phyloP scores from a whole-genome alignment of 1,139 yeast species.

The Candida frijolesensis region DNA sequence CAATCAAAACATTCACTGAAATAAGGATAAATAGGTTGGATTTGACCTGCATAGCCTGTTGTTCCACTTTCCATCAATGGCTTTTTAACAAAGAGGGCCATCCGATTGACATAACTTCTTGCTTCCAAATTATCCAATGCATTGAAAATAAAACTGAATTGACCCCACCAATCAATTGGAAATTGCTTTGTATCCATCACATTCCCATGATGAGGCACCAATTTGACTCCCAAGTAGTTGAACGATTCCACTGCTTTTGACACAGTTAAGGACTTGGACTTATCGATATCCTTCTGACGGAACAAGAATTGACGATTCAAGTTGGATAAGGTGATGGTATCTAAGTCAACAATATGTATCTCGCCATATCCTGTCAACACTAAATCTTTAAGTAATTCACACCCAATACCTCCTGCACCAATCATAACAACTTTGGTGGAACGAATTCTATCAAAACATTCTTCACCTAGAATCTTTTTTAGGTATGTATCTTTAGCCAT shows the following conservation, averaged over 20 bases:
- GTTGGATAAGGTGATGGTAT: slow-evolving; percentile 89
- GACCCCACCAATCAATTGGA: slow-evolving; percentile 78
- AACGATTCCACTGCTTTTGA: slow-evolving; percentile 77
- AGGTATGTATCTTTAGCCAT: slow-evolving; percentile 49
- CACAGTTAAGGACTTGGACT: slow-evolving; percentile 83
- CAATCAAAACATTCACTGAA: slow-evolving; percentile 93
- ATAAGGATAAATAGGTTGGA: slow-evolving; percentile 86
- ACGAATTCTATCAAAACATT: slow-evolving; percentile 32
- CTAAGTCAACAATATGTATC: slow-evolving; percentile 90
- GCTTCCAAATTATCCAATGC: slow-evolving; percentile 96
- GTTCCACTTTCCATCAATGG: slow-evolving; percentile 95
- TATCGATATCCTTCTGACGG: slow-evolving; percentile 81
- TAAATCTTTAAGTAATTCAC: slow-evolving; percentile 87
- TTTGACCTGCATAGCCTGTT: slow-evolving; percentile 91
- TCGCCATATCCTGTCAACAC: slow-evolving; percentile 85
- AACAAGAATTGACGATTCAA: slow-evolving; percentile 92
- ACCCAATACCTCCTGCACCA: slow-evolving; percentile 99
- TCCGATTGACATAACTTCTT: slow-evolving; percentile 81
- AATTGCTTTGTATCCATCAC: slow-evolving; percentile 77
- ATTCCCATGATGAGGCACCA: slow-evolving; percentile 84
- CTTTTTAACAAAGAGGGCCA: slow-evolving; percentile 70
- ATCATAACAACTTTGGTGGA: slow-evolving; percentile 74
- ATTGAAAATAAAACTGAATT: slow-evolving; percentile 78
- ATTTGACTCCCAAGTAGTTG: slow-evolving; percentile 65
- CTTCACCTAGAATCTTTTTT: slow-evolving; percentile 46